These are phyloP conservation scores for Oidiodendron maius DNA, from an alignment of 495 filamentous ascomycete genomes.

Conservation along the genomic window DNA sequence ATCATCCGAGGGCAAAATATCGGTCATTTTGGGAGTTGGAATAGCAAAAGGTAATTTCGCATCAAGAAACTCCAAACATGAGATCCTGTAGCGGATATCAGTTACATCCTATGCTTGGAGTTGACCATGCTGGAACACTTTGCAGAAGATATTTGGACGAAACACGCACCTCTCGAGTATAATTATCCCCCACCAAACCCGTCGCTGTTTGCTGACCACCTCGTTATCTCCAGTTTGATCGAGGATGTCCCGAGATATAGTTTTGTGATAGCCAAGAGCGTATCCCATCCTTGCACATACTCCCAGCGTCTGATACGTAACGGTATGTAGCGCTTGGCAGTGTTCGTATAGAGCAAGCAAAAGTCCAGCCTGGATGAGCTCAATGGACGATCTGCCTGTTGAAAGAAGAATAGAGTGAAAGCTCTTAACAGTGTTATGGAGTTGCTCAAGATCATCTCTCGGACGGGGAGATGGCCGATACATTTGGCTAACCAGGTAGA, in stretches of 20 bases:
- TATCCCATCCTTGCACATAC: constrained; percentile 5
- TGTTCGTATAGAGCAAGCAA: constrained; percentile 1
- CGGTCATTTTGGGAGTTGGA: too few species aligned
- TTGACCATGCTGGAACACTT: too few species aligned
- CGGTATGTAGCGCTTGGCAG: not conserved
- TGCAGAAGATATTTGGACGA: not conserved
- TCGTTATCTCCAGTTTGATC: not conserved
- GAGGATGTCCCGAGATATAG: not conserved
- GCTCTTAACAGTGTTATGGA: not conserved
- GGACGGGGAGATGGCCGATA: not conserved
- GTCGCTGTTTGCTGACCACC: not conserved
- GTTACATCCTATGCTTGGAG: too few species aligned
- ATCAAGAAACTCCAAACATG: too few species aligned
- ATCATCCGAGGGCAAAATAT: too few species aligned
- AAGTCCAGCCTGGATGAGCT: not conserved
- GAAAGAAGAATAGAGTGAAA: not conserved
- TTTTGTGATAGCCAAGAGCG: not conserved
- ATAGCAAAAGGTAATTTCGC: too few species aligned
- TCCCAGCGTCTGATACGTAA: not conserved
- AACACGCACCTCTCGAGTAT: constrained; percentile 1
- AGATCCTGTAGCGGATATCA: too few species aligned
- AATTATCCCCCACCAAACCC: constrained; percentile 3
- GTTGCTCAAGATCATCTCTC: not conserved
- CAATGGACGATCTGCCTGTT: not conserved
- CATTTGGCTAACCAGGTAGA: not conserved